Base-by-base conservation (phyloP, 371 early-diverging fungal species). In the Mucor sp. region DNA sequence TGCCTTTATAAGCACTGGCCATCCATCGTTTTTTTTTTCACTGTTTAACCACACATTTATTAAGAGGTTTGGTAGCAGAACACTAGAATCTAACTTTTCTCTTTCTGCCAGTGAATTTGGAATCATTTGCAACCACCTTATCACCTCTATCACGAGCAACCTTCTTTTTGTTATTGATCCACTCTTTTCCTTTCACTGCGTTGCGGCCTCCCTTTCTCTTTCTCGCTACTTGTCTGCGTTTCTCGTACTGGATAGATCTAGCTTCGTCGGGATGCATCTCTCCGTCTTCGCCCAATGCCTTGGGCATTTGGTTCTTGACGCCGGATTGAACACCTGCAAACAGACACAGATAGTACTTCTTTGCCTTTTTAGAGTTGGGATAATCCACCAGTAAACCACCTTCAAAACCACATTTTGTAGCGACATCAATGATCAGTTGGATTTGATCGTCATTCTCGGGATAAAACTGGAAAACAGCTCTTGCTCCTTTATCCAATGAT, bases 391-490 rank as follows among this genome's bases (percentile, higher is more conserved):
- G 92, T 8, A 99, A 75, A 67, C 99, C 99, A 58, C 99, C 99
- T 59, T 93, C 91, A 75, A 99, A 98, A 64, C 99, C 99, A 76
- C 93, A 93, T 63, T 89, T 85, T 73, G 93, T 90, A 4, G 99
- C 96, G 8, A 87, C 85, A 55, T 91, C 87, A 75, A 94, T 92
- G 62, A 99, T 93, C 78, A 99, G 78, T 66, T 99, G 94, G 60
- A 98, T 88, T 79, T 99, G 99, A 67, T 92, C 87, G 62, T 97
- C 94, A 78, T 93, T 95, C 75, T 99, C 97, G 1, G 99, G 98
- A 80, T 99, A 99, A 74, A 99, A 99, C 85, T 99, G 99, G 79
- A 99, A 96, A 14, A 99, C 92, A 27, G 98, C 98, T 43, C 95
- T 87, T 9, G 96, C 96, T 6, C 98, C 97, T 23, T 95, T 85